A percentile compares a stretch with the other conserved stretches of the same genome.
Evolutionary conservation across 305 asterid genomes (phyloP).

Genomic region (Solanum hybrid): DNA sequence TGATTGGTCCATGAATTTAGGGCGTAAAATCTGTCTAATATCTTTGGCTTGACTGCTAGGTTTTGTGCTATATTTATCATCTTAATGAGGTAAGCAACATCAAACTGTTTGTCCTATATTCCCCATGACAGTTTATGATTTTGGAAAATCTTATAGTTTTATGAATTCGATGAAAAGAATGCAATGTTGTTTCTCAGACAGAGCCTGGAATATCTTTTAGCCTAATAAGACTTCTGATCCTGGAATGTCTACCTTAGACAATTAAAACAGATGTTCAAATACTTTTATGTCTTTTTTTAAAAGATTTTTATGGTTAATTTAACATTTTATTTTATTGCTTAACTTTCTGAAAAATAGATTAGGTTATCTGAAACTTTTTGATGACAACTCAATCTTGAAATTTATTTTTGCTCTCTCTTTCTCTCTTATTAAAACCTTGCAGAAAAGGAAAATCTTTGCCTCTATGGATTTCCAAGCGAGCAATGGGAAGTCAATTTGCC

Average conservation of each 20-base stretch:
- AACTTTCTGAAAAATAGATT: neutral
- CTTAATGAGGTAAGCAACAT: neutral
- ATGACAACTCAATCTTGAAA: neutral
- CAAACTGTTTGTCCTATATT: neutral
- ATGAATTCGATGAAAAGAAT: neutral
- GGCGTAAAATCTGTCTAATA: neutral
- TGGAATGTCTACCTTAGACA: neutral
- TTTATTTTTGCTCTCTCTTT: neutral
- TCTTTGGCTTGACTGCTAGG: neutral
- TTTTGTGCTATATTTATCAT: neutral
- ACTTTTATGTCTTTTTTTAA: neutral
- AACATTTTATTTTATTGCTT: neutral
- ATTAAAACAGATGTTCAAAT: neutral
- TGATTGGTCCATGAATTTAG: neutral
- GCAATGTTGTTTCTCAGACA: neutral
- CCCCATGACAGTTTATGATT: neutral
- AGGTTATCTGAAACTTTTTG: neutral
- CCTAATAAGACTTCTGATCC: neutral
- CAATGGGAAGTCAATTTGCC: conserved; percentile 44
- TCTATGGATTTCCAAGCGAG: conserved; percentile 37
- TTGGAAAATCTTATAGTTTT: neutral
- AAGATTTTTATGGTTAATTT: neutral
- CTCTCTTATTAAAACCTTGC: conserved; percentile 5
- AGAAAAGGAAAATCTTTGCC: conserved; percentile 47
- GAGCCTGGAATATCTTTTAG: neutral